Evolutionary conservation across 2,329 filamentous ascomycete species (phyloP), one percentile per base, ranked within the genome.

Genomic region (Berkeleyomyces rouxiae): DNA sequence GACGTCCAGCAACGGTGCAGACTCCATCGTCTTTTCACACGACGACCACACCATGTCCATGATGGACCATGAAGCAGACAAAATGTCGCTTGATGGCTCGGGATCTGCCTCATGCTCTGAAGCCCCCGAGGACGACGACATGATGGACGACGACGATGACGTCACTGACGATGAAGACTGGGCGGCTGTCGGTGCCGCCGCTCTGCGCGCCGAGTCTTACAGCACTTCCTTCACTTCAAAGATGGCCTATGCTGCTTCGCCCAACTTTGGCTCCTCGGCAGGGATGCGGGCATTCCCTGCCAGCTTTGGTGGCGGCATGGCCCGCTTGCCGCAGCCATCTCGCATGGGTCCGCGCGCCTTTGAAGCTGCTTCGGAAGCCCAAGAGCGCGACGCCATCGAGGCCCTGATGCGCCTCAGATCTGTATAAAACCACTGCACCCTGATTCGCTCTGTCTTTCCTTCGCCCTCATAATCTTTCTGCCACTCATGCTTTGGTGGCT

Each of bases 81-180:
- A 91, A 73, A 97, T 97, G 92, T 96, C 91, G 65, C 80, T 87
- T 70, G 85, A 88, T 65, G 81, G 82, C 51, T 83, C 81, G 13
- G 81, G 75, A 62, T 88, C 85, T 61, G 85, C 82, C 59, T 90
- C 88, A 10, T 90, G 87, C 70, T 90, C 86, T 40, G 87, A 90
- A 68, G 86, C 85, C 16, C 81, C 82, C 49, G 82, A 87, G 64
- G 81, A 84, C 65, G 78, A 83, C 65, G 76, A 76, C 67, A 82
- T 85, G 76, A 84, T 85, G 68, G 86, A 89, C 68, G 87, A 95
- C 70, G 83, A 88, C 65, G 85, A 87, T 67, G 90, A 96, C 70
- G 82, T 88, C 65, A 97, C 93, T 33, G 93, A 97, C 71, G 90
- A 96, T 71, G 92, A 97, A 74, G 91, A 97, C 74, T 96, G 92